Percentiles rank a stretch among this genome's conserved stretches.
Evolutionary conservation across 176 grass and related monocot genomes (phyloP).

Genomic region (Eremochloa ophiuroides): DNA sequence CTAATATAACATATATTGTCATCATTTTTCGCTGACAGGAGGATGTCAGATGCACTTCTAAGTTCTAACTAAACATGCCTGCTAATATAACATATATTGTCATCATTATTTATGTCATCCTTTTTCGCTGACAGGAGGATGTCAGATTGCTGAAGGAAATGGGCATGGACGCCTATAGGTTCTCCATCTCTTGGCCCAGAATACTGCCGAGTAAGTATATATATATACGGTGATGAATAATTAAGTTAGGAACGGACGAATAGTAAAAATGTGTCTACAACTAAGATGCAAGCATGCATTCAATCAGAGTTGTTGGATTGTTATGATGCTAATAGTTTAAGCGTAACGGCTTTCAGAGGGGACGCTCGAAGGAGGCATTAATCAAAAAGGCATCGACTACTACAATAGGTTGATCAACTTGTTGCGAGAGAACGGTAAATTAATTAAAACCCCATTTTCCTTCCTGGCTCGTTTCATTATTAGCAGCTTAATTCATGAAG

Average conservation of each 20-base stretch:
- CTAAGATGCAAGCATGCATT: no score
- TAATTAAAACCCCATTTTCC: no score
- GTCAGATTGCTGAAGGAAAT: background rate
- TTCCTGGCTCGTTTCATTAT: no score
- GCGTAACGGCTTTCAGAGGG: background rate
- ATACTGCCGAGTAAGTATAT: background rate
- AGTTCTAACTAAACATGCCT: no score
- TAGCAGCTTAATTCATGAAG: no score
- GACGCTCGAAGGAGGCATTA: background rate
- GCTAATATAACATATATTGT: no score
- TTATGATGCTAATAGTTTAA: background rate
- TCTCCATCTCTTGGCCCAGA: slow-evolving; percentile 8
- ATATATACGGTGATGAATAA: no score
- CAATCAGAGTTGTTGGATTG: background rate
- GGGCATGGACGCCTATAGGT: slow-evolving; percentile 8
- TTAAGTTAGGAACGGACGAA: no score
- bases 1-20: no score
- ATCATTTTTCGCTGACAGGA: background rate
- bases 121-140: background rate
- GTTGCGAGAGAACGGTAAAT: background rate
- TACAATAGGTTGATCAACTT: background rate
- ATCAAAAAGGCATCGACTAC: background rate
- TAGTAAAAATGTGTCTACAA: no score
- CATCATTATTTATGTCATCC: no score
- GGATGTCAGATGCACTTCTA: background rate